phyloP scores from a whole-genome alignment of 192 early-diverging fungal genomes.

The Backusella morwellensis region DNA sequence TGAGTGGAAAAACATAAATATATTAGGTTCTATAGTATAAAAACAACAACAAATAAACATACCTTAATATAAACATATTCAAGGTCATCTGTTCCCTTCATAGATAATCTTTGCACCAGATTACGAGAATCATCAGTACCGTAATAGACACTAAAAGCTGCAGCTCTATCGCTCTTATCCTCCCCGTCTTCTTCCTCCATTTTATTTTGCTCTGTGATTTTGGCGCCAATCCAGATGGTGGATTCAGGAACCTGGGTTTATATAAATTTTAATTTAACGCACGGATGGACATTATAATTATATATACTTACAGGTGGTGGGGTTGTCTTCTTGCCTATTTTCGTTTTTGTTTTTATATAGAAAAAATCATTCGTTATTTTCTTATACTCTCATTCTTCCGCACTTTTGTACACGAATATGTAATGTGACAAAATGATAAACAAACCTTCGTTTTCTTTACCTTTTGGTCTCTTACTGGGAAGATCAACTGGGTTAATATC shows the following conservation, averaged over 20 bases:
- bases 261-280: neutral
- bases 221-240: neutral
- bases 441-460: neutral
- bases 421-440: neutral
- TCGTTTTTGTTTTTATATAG: neutral
- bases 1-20: neutral
- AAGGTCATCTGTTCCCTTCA: neutral
- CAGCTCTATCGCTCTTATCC: neutral
- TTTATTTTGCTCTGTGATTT: neutral
- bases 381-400: neutral
- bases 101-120: neutral
- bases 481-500: neutral
- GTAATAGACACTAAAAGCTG: slow-evolving; percentile 11
- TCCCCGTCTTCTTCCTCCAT: neutral
- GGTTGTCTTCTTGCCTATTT: neutral
- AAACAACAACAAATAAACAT: neutral
- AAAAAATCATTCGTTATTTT: neutral
- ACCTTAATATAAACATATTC: slow-evolving; percentile 13
- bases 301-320: slow-evolving; percentile 1
- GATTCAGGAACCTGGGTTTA: neutral
- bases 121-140: slow-evolving; percentile 9
- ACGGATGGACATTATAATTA: neutral
- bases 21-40: neutral
- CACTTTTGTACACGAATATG: neutral
- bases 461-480: neutral